Base-by-base conservation (phyloP, 1,284 basidiomycete genomes). In the Anthracocystis walkeri region DNA sequence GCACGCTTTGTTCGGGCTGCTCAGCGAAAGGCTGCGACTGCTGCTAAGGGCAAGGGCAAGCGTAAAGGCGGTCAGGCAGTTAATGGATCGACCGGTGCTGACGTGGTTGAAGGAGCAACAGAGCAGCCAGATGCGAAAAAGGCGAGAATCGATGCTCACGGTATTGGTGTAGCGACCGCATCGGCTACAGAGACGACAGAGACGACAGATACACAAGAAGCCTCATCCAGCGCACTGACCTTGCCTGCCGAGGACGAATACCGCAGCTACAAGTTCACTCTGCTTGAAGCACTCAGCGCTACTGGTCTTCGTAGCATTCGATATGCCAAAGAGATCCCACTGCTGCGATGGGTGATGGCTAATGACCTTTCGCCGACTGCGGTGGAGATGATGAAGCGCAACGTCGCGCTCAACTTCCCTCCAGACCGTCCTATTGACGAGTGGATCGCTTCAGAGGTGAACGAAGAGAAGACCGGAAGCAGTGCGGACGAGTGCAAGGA, bases 301-400 rank as follows among this genome's bases (percentile, higher is more conserved):
- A 99, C 97, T 0, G 96, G 96, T 25, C 88, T 99, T 25, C 91
- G 96, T 12, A 93, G 95, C 4, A 98, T 99, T 72, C 92, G 96
- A 33, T 99, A 99, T 84, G 96, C 96, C 0, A 95, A 97, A 80
- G 96, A 99, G 86, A 95, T 99, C 11, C 95, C 96, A 0, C 89
- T 92, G 41, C 90, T 95, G 70, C 93, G 91, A 92, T 95, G 68
- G 61, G 91, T 99, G 33, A 90, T 97, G 75, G 96, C 97, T 11
- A 99, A 99, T 84, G 96, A 99, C 85, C 86, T 97, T 7, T 95
- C 92, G 0, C 88, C 91, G 0, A 89, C 91, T 2, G 97, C 96
- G 0, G 91, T 91, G 4, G 91, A 90, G 65, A 93, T 93, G 4
- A 98, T 99, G 90, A 90, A 88, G 74, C 88, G 92, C 53, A 99